Conservation (phyloP, 2,329 filamentous ascomycete genomes). For the Ceratocystiopsis sp. region DNA sequence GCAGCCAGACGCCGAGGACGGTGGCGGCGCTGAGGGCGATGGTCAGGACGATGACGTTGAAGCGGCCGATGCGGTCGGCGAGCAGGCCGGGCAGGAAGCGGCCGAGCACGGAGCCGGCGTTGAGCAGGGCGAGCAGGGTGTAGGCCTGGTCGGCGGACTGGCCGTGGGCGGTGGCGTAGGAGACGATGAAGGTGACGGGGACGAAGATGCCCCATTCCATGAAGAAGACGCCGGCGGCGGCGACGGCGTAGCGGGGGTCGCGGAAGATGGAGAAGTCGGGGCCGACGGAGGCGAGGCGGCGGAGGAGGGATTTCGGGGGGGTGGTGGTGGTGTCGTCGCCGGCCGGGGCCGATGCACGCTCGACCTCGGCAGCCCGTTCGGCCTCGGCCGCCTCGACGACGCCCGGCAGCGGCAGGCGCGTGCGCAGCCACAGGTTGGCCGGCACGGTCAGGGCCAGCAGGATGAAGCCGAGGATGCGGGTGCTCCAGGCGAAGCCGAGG, state of each 20-base stretch:
- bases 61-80: slow-evolving; percentile 61
- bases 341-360: background rate
- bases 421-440: slow-evolving; percentile 29
- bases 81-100: slow-evolving; percentile 59
- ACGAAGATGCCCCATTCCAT: slow-evolving; percentile 57
- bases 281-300: slow-evolving; percentile 18
- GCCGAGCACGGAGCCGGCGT: slow-evolving; percentile 61
- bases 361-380: slow-evolving; percentile 7
- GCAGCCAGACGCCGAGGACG: slow-evolving; percentile 57
- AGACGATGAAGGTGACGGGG: slow-evolving; percentile 60
- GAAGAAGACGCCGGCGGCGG: slow-evolving; percentile 47
- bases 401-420: slow-evolving; percentile 32
- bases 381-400: slow-evolving; percentile 19
- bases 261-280: slow-evolving; percentile 47
- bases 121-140: slow-evolving; percentile 64
- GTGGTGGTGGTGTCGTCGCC: slow-evolving; percentile 7
- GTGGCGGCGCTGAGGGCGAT: slow-evolving; percentile 37
- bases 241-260: slow-evolving; percentile 41
- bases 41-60: slow-evolving; percentile 61
- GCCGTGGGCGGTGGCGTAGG: slow-evolving; percentile 48
- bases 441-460: slow-evolving; percentile 28
- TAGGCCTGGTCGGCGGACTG: slow-evolving; percentile 46
- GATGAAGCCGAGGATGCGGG: slow-evolving; percentile 32
- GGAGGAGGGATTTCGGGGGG: slow-evolving; percentile 35
- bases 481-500: slow-evolving; percentile 32